A percentile compares a stretch with the other conserved stretches of the same genome.
Conservation (phyloP, 148 eudicot genomes). For the Rhododendron williamsianum region DNA sequence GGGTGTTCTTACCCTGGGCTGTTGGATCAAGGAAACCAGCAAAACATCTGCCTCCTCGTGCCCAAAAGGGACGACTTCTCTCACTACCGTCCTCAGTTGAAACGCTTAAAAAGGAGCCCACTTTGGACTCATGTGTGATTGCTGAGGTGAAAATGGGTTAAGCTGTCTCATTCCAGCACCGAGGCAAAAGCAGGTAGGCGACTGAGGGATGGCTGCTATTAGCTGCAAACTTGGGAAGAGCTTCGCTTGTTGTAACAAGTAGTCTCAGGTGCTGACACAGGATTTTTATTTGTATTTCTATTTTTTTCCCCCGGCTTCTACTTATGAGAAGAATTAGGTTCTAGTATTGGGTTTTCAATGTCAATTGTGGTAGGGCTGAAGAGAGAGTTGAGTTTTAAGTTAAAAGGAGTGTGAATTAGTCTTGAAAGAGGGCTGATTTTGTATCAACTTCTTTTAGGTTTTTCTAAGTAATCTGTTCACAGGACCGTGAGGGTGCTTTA, state of each 20-base stretch:
- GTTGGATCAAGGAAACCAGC: constrained; percentile 57
- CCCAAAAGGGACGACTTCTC: constrained; percentile 56
- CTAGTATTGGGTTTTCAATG: constrained; percentile 21
- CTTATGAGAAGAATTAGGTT: constrained; percentile 23
- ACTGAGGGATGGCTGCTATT: constrained; percentile 16
- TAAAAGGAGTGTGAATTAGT: constrained; percentile 30
- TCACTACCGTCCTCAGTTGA: constrained; percentile 38
- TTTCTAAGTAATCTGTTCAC: neutral
- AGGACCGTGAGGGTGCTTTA: neutral
- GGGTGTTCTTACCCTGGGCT: constrained; percentile 92
- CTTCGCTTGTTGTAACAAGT: constrained; percentile 15
- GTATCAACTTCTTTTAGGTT: constrained; percentile 13
- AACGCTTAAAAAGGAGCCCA: constrained; percentile 30
- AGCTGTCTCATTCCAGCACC: constrained; percentile 17
- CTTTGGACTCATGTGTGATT: constrained; percentile 43
- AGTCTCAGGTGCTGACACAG: constrained; percentile 20
- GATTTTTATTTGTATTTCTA: constrained; percentile 9
- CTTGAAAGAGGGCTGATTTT: constrained; percentile 31
- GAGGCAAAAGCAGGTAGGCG: neutral
- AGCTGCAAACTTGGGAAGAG: constrained; percentile 21
- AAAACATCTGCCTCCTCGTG: constrained; percentile 86
- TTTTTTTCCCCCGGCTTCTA: neutral
- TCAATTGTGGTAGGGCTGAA: constrained; percentile 22
- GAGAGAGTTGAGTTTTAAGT: constrained; percentile 27
- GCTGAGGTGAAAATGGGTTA: constrained; percentile 29